Conservation (phyloP, 2,329 filamentous ascomycete species). For the Cercospora sojina region DNA sequence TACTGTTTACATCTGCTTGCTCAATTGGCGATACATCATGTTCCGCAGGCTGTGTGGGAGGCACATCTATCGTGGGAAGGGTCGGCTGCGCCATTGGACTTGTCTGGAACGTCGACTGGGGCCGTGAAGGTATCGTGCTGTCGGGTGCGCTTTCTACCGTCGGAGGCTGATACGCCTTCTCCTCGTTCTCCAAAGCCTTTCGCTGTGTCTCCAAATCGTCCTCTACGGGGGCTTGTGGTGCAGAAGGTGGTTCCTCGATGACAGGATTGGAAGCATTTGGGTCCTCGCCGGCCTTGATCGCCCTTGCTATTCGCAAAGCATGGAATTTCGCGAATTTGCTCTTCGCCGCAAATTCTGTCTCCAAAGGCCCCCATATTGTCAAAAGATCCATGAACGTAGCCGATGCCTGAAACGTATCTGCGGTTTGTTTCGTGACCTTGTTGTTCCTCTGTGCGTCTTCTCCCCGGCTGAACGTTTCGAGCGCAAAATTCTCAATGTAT, state of each 20-base stretch:
- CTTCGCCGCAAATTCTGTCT: constrained; percentile 76
- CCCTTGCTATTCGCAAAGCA: constrained; percentile 83
- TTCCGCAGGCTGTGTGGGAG: constrained; percentile 15
- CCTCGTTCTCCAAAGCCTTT: constrained; percentile 30
- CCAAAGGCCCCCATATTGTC: constrained; percentile 75
- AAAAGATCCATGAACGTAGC: constrained; percentile 88
- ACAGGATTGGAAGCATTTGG: constrained; percentile 88
- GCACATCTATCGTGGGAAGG: constrained; percentile 35
- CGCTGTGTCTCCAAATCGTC: constrained; percentile 34
- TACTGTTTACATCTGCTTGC: constrained; percentile 36
- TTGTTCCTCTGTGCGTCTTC: constrained; percentile 79
- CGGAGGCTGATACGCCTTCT: constrained; percentile 44
- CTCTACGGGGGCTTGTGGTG: constrained; percentile 17
- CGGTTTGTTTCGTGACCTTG: constrained; percentile 68
- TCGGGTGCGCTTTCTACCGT: constrained; percentile 62
- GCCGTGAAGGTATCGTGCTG: constrained; percentile 50
- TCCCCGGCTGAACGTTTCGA: constrained; percentile 81
- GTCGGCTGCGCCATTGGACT: constrained; percentile 45
- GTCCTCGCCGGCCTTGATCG: constrained; percentile 84
- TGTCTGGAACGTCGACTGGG: constrained; percentile 29
- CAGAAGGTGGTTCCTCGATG: constrained; percentile 46
- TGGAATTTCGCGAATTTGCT: constrained; percentile 98
- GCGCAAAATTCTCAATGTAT: constrained; percentile 90
- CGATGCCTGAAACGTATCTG: constrained; percentile 89
- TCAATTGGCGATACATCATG: constrained; percentile 56